A percentile compares a stretch with the other conserved stretches of the same genome.
These are phyloP conservation scores for Astrothelium macrocarpum DNA, from an alignment of 495 filamentous ascomycete species.

Conservation along the genomic window DNA sequence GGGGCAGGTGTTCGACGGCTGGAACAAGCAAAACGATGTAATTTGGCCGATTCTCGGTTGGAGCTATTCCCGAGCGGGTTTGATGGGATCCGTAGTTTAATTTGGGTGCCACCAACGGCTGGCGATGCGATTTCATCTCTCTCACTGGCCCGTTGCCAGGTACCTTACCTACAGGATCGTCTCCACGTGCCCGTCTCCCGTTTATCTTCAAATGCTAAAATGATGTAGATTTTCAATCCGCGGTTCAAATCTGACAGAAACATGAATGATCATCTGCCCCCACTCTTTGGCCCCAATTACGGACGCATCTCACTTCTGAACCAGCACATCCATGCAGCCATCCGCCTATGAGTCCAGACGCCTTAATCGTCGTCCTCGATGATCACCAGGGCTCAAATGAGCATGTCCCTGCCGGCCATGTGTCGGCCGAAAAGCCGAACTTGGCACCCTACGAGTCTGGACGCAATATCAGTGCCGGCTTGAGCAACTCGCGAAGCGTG, in stretches of 20 bases:
- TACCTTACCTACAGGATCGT: background rate
- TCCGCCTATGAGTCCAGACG: background rate
- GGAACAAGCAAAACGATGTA: background rate
- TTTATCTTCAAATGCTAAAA: too few relatives aligned
- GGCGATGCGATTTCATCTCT: background rate
- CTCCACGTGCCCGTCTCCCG: background rate
- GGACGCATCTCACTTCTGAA: background rate
- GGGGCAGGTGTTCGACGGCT: background rate
- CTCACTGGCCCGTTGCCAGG: background rate
- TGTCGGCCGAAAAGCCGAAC: background rate
- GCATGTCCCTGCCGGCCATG: background rate
- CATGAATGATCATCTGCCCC: too few relatives aligned
- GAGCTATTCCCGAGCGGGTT: background rate
- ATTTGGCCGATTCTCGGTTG: background rate
- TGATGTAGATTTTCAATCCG: too few relatives aligned
- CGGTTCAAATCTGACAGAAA: too few relatives aligned
- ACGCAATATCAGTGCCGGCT: background rate
- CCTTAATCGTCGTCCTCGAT: background rate
- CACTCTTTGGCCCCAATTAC: too few relatives aligned
- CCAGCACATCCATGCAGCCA: background rate
- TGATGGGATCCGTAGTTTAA: background rate
- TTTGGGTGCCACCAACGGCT: background rate
- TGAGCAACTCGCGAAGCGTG: background rate
- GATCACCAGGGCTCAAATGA: slow-evolving; percentile 2
- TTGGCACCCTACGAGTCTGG: background rate